Base-by-base conservation (phyloP, 2,329 filamentous ascomycete genomes). In the Metarhizium sp. region DNA sequence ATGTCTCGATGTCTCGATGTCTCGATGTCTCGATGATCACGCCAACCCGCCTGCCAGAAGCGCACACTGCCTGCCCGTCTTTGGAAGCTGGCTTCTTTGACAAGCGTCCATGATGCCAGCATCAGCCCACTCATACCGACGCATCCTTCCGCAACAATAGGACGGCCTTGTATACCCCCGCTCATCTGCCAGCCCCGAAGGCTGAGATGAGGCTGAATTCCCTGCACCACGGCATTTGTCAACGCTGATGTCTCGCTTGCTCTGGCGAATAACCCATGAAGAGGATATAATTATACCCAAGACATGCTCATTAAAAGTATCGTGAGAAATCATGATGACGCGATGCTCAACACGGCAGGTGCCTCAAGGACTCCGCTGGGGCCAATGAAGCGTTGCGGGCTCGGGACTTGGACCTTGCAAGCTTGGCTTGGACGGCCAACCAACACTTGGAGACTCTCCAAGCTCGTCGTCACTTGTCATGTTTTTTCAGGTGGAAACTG, bases 191-290 rank as follows among this genome's bases (percentile, higher is more conserved):
- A 18, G 32, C 45, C 29, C 42, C 25, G 42, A 52, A 52, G 42
- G 51, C 51, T 52, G 51, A 32, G 38, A 52, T 36, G 51, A 52
- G 51, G 51, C 51, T 52, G 51, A 52, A 36, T 11, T 48, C 16
- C 51, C 42, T 32, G 36, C 51, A 16, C n/a, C 51, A 11, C 51
- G 40, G 51, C 50, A 43, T 10, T 43, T 52, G 51, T n/a, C 42
- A 29, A 32, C n/a, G 10, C 4, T 52, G 40, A 16, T n/a, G n/a
- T 43, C 25, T 52, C 51, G 38, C 50, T 25, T 52, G 36, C n/a
- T 29, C 43, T 30, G 40, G 38, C 18, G 20, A 45, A 52, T 36
- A 13, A n/a, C 18, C 43, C 18, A 25, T n/a, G 6, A 11, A 14
- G 20, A 48, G 25, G 45, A 29, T 18, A 18, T 16, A 48, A 30